Base-by-base conservation (phyloP, 306 rosid species). In the Senna siamea region DNA sequence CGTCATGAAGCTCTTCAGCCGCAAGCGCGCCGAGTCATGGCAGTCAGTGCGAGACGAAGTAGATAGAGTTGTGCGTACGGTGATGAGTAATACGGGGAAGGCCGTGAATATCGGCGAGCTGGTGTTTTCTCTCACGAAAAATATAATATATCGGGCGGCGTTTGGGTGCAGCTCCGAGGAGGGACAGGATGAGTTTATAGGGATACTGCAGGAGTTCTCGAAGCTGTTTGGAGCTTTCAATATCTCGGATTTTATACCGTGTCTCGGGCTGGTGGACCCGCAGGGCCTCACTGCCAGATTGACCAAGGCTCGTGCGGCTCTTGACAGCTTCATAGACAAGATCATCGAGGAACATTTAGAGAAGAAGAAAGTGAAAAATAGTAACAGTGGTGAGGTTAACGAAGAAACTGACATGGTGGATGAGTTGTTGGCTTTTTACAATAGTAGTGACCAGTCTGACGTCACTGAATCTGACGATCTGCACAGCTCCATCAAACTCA, bases 211-310 rank as follows among this genome's bases (percentile, higher is more conserved):
- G 40, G 98, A 93, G 48, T 90, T 93, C 47, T 93, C 97, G 0
- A 93, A 90, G 72, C 66, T 93, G 20, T 93, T 93, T n/a, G 97
- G 96, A 8, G 96, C 97, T 23, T 93, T 93, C 26, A 93, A 93
- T 26, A 74, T 93, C 11, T 86, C 97, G 0, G 97, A 93, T 35
- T 93, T 93, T 7, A n/a, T 93, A 5, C 97, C 97, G 1, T 75
- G 34, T 8, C 83, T 93, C 0, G 81, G 85, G 0, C 81, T 86
- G 81, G 68, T 86, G 1, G 97, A 89, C 14, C 98, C 97, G 7
- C 92, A 86, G 17, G 96, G 97, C 0, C 57, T 93, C 1, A 89
- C 79, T 40, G 17, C 28, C 0, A 69, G 98, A 40, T 92, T 93
- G 0, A 76, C 63, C 0, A 80, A 81, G 58, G 96, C 96, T 0